Conservation (phyloP, 768 basidiomycete genomes). For the Melanogaster broomeanus region DNA sequence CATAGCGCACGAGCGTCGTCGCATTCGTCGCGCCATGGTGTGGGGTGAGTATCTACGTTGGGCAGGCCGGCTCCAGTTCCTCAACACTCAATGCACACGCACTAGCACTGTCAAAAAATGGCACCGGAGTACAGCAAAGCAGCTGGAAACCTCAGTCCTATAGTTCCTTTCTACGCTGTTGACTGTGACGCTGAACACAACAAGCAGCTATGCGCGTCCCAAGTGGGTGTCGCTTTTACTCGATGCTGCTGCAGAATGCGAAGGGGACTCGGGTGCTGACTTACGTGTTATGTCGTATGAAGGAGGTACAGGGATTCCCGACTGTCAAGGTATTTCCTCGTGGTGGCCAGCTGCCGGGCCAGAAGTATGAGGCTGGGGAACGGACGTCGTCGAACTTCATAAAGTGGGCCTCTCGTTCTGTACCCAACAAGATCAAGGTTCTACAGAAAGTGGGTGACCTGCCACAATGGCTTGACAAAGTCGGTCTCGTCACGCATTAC, state of each 20-base stretch:
- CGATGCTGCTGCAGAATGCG: no score
- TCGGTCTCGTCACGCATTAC: conserved; percentile 29
- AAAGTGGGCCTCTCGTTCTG: conserved; percentile 71
- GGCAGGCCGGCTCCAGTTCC: background rate
- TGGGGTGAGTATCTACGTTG: conserved; percentile 55
- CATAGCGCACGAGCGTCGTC: conserved; percentile 72
- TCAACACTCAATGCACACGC: background rate
- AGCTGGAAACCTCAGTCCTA: conserved; percentile 72
- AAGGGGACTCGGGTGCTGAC: background rate
- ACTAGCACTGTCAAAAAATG: conserved; percentile 77
- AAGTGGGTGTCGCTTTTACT: conserved; percentile 41
- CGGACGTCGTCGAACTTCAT: conserved; percentile 73
- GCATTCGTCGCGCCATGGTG: conserved; percentile 98
- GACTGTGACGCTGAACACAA: conserved; percentile 87
- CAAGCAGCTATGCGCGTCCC: conserved; percentile 79
- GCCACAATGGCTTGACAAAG: conserved; percentile 67
- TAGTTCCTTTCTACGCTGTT: conserved; percentile 89
- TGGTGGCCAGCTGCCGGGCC: conserved; percentile 60
- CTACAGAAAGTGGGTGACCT: conserved; percentile 59
- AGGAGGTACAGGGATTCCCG: conserved; percentile 89
- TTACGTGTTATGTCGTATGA: background rate
- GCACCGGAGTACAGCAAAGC: conserved; percentile 86
- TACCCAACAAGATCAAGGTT: conserved; percentile 72
- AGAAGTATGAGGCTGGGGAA: conserved; percentile 67
- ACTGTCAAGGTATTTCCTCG: conserved; percentile 91